Evolutionary conservation across 1,139 yeast species (phyloP).

Genomic region (Citeromyces siamensis): DNA sequence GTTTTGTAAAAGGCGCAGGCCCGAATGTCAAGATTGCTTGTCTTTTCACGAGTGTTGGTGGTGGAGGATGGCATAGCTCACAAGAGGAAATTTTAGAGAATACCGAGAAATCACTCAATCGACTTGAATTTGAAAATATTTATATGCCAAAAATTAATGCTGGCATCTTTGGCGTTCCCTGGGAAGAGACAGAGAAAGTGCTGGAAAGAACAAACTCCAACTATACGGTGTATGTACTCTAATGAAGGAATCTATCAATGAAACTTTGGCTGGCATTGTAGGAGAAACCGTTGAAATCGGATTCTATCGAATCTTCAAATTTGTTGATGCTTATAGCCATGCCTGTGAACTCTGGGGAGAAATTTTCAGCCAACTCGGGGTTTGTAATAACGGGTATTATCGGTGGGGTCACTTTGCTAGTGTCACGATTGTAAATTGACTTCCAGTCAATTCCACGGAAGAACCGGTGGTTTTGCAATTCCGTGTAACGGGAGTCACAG

Average conservation of each 20-base stretch:
- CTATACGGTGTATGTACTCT: constrained; percentile 28
- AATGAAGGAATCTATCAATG: constrained; percentile 12
- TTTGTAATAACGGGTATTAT: constrained; percentile 79
- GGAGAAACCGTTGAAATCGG: constrained; percentile 24
- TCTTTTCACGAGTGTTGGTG: constrained; percentile 45
- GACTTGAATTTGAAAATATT: constrained; percentile 24
- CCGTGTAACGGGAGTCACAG: constrained; percentile 44
- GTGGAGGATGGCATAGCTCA: constrained; percentile 24
- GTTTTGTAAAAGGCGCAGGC: constrained; percentile 17
- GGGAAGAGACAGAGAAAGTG: constrained; percentile 52
- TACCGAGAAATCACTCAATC: constrained; percentile 34
- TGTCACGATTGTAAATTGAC: constrained; percentile 34
- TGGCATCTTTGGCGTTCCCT: constrained; percentile 71
- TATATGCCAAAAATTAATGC: constrained; percentile 73
- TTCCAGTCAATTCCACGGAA: constrained; percentile 75
- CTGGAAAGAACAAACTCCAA: constrained; percentile 22
- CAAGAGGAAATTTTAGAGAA: constrained; percentile 28
- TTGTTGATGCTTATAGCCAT: constrained; percentile 24
- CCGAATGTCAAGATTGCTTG: constrained; percentile 37
- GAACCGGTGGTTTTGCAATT: constrained; percentile 58
- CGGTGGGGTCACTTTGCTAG: constrained; percentile 48
- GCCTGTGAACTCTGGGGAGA: constrained; percentile 72
- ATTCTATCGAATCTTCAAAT: constrained; percentile 7
- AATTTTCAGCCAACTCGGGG: constrained; percentile 80
- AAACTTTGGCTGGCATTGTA: constrained; percentile 23